phyloP scores from a whole-genome alignment of 331 rosid species.

The Malus hybrid region DNA sequence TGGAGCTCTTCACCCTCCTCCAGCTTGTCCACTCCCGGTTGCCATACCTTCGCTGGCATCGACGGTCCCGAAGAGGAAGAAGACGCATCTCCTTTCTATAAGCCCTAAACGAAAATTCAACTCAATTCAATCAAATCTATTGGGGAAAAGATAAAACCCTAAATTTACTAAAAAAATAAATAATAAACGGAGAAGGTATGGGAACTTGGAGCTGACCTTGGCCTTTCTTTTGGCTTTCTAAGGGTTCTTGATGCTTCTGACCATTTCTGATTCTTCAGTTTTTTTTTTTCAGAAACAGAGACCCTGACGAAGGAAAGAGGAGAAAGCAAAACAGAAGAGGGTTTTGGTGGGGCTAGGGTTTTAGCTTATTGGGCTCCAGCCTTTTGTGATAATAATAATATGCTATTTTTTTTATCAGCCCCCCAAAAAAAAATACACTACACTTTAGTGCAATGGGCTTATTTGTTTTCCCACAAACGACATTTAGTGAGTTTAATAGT shows the following conservation, averaged over 20 bases:
- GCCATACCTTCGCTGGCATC: too few species aligned
- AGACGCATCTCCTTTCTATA: constrained; percentile 28
- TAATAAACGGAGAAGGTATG: background rate
- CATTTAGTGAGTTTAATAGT: too few species aligned
- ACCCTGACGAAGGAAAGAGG: background rate
- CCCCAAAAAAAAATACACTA: too few species aligned
- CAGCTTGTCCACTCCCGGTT: too few species aligned
- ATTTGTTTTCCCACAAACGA: too few species aligned
- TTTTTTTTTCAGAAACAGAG: background rate
- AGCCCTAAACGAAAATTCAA: constrained; percentile 21
- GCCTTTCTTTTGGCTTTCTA: constrained; percentile 66
- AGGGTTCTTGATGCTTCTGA: constrained; percentile 61
- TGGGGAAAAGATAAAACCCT: background rate
- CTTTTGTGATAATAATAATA: background rate
- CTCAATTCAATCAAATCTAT: background rate
- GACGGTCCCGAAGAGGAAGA: too few species aligned
- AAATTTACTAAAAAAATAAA: background rate
- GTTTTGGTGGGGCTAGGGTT: constrained; percentile 17
- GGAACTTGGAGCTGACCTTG: constrained; percentile 35
- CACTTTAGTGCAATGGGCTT: too few species aligned
- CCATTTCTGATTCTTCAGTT: constrained; percentile 28
- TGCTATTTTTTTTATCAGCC: too few species aligned
- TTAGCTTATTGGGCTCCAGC: background rate
- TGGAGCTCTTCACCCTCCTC: too few species aligned
- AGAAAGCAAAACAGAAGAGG: background rate